Percentiles rank a stretch among this genome's conserved stretches.
These are phyloP conservation scores for Cenchrus purpureus DNA, from an alignment of 176 grass and related monocot species.

Conservation along the genomic window DNA sequence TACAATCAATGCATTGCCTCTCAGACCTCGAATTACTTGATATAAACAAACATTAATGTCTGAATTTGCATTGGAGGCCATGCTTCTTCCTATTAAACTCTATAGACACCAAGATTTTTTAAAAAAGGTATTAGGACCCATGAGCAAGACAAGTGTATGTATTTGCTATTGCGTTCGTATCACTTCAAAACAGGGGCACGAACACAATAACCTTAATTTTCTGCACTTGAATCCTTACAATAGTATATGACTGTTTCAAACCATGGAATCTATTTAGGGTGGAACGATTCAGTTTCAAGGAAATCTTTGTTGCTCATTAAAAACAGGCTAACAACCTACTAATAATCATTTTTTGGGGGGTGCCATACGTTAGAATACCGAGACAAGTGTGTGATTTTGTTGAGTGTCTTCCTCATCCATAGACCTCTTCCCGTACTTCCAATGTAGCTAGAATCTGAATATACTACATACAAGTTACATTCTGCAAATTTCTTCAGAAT, in stretches of 20 bases:
- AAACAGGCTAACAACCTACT: neutral
- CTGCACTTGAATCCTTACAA: neutral
- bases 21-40: too few relatives aligned
- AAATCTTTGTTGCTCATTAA: neutral
- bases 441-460: neutral
- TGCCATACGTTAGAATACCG: too few relatives aligned
- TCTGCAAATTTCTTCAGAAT: neutral
- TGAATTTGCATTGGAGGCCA: too few relatives aligned
- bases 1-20: neutral
- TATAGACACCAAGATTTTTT: neutral
- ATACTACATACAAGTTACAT: neutral
- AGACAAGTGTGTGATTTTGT: neutral
- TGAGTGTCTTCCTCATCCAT: conserved; percentile 18
- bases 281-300: neutral
- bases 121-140: neutral
- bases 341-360: neutral
- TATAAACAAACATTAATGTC: too few relatives aligned
- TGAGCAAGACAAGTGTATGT: neutral
- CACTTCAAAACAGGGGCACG: too few relatives aligned
- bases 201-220: too few relatives aligned
- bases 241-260: neutral
- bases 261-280: neutral
- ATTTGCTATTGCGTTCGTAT: neutral
- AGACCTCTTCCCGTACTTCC: neutral
- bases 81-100: neutral